Base-by-base conservation (phyloP, 1,139 yeast genomes). In the Debaryomyces sp. region DNA sequence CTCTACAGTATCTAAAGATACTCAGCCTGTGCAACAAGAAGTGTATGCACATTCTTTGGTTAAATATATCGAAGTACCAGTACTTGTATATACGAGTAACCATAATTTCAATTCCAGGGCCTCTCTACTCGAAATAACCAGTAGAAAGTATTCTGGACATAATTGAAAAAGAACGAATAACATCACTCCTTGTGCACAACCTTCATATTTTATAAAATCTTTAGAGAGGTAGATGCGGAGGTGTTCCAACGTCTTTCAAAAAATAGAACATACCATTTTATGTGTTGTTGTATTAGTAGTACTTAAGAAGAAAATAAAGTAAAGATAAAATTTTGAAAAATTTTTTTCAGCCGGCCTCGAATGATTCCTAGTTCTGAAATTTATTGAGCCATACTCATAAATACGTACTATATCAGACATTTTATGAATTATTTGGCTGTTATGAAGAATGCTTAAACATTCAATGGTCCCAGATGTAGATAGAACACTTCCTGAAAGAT, bases 11-110 rank as follows among this genome's bases (percentile, higher is more conserved):
- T 66, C 72, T 39, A 46, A 52, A 57, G 72, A 70, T 71, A 70
- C 77, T 71, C 77, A 72, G 75, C 76, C 77, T 68, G 75, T 70
- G 76, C 72, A 64, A 66, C 77, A 70, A 70, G 73, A 62, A 67
- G 70, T 64, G 72, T 59, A 57, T 57, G 60, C 66, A 62, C 68
- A 63, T 64, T 62, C 64, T 55, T 52, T 50, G 41, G 33, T 34
- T 30, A 35, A 45, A 33, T 26, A 24, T 27, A 45, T 27, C 35
- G 29, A 35, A 44, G 47, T 26, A 40, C 33, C 17, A 21, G 45
- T 38, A 41, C 33, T 37, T 40, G 24, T 27, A 35, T 23, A 49
- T 39, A 44, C 43, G 42, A 38, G 44, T 32, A 45, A 40, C 46
- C 45, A 44, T 48, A 43, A 33, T 45, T 35, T 35, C 45, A 44